These are phyloP conservation scores for Narthecium ossifragum DNA, from an alignment of 106 monocot genomes.

Conservation along the genomic window DNA sequence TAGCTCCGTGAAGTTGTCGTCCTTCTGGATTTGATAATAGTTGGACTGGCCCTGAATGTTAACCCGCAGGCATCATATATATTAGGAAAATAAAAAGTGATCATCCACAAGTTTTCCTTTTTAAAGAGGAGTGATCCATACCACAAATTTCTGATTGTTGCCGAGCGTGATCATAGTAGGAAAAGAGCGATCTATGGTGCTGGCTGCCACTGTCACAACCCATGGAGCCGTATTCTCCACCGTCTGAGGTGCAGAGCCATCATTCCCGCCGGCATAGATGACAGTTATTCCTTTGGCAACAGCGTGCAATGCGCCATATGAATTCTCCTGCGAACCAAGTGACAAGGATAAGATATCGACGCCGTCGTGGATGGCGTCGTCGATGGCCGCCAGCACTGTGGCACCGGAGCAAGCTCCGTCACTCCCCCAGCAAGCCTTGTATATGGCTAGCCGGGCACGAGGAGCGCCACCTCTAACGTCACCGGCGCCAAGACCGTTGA, in stretches of 20 bases:
- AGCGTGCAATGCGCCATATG: conserved; percentile 12
- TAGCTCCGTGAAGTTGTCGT: not conserved
- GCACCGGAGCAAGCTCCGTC: not conserved
- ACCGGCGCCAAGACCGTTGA: conserved; percentile 14
- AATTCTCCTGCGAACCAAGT: not conserved
- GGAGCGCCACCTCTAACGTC: conserved; percentile 21
- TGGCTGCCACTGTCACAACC: conserved; percentile 35
- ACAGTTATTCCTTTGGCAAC: conserved; percentile 37
- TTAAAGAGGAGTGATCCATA: not conserved
- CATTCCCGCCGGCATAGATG: conserved; percentile 20
- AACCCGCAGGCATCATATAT: not conserved
- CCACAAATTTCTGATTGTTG: conserved; percentile 14
- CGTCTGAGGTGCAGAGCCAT: conserved; percentile 15
- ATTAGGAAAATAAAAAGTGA: not conserved
- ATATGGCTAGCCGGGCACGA: conserved; percentile 18
- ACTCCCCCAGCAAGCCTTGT: conserved; percentile 13
- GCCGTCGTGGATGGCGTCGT: conserved; percentile 15
- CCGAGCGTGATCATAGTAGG: conserved; percentile 29
- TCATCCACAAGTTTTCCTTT: not conserved
- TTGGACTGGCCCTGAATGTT: conserved; percentile 14
- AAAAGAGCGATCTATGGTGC: conserved; percentile 35
- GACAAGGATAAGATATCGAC: conserved; percentile 17
- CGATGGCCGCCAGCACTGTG: conserved; percentile 1
- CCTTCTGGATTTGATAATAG: not conserved
- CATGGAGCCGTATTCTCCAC: conserved; percentile 16